These are phyloP conservation scores for Podila minutissima DNA, from an alignment of 192 early-diverging fungal genomes.

Conservation along the genomic window DNA sequence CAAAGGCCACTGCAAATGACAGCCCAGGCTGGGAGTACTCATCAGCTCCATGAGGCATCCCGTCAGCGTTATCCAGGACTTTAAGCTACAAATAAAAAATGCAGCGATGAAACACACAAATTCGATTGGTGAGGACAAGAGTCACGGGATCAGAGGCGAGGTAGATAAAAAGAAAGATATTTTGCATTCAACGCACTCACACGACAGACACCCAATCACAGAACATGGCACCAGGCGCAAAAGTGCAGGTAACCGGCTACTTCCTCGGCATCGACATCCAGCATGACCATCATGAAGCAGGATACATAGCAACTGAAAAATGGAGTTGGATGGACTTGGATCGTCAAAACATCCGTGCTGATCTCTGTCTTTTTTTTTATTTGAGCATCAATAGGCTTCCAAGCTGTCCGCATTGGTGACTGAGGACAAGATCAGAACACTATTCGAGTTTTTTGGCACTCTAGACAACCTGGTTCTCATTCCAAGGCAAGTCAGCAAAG, in stretches of 20 bases:
- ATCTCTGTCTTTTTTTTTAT: not conserved
- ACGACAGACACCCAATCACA: not conserved
- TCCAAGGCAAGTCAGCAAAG: conserved; percentile 24
- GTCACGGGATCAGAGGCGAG: no score
- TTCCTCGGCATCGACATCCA: not conserved
- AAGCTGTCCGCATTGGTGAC: conserved; percentile 41
- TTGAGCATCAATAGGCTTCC: conserved; percentile 21
- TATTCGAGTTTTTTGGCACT: conserved; percentile 39
- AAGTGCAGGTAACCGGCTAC: conserved; percentile 35
- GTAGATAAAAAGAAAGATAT: not conserved
- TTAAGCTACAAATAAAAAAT: not conserved
- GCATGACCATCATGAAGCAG: not conserved
- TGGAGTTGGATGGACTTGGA: not conserved
- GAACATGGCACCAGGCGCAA: conserved; percentile 44
- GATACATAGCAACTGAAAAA: not conserved
- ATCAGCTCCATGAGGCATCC: not conserved
- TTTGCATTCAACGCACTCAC: not conserved
- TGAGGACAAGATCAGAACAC: conserved; percentile 37
- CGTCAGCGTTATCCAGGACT: not conserved
- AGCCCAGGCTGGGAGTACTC: not conserved
- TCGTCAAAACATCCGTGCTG: not conserved
- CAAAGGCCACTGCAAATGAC: not conserved
- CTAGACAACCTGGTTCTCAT: conserved; percentile 47
- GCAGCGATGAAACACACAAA: no score
- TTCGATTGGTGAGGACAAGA: not conserved